These are phyloP conservation scores for Talaromyces sp. DNA, from an alignment of 2,329 filamentous ascomycete species.

Conservation along the genomic window DNA sequence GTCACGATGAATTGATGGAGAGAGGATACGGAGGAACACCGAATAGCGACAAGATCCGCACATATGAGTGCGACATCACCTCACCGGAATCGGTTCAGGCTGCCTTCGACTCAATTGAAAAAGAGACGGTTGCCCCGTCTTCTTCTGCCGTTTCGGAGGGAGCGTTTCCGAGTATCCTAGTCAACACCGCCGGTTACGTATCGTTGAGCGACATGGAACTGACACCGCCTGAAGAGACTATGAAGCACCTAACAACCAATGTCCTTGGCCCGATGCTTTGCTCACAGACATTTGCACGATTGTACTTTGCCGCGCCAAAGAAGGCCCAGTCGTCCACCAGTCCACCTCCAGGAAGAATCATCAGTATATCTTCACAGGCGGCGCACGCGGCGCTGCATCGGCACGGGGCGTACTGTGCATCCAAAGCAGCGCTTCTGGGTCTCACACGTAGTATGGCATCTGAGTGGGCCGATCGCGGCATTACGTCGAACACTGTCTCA, in stretches of 20 bases:
- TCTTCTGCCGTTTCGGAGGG: conserved; percentile 16
- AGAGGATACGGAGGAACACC: conserved; percentile 27
- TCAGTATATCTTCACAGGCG: conserved; percentile 45
- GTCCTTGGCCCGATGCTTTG: conserved; percentile 44
- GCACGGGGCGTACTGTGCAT: conserved; percentile 47
- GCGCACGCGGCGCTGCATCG: conserved; percentile 43
- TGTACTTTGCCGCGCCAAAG: conserved; percentile 32
- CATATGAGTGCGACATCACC: conserved; percentile 5
- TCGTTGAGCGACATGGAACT: conserved; percentile 41
- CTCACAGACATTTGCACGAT: conserved; percentile 41
- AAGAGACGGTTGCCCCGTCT: conserved; percentile 8
- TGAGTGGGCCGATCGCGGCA: conserved; percentile 44
- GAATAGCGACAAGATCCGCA: conserved; percentile 4
- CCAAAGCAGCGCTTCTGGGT: conserved; percentile 43
- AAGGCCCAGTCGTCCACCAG: conserved; percentile 14
- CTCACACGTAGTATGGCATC: conserved; percentile 44
- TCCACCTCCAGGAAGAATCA: conserved; percentile 37
- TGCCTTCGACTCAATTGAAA: background rate
- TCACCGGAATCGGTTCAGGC: background rate
- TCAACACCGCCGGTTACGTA: conserved; percentile 44
- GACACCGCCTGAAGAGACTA: conserved; percentile 40
- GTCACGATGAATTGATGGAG: conserved; percentile 33
- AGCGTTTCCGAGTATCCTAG: conserved; percentile 34
- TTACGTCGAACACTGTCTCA: conserved; percentile 44
- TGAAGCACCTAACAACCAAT: conserved; percentile 43